phyloP scores from a whole-genome alignment of 75 land plant species.

The Chamaecyparis obtusa region DNA sequence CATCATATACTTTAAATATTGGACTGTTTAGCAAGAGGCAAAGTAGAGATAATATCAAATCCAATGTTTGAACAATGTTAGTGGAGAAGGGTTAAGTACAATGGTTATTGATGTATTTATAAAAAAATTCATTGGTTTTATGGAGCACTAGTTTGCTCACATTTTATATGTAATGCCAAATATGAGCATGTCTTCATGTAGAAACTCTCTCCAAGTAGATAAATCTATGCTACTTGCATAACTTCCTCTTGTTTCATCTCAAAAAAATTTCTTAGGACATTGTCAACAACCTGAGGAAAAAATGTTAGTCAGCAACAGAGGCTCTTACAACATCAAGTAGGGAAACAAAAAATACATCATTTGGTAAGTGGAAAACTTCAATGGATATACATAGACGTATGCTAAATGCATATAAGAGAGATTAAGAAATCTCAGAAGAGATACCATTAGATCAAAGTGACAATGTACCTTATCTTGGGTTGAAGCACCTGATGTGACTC shows the following conservation, averaged over 20 bases:
- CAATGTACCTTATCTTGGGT: slow-evolving; percentile 89
- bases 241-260: neutral
- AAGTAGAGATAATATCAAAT: no score
- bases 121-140: neutral
- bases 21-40: no score
- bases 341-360: neutral
- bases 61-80: no score
- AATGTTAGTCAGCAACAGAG: neutral
- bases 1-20: no score
- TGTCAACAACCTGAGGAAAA: slow-evolving; percentile 9
- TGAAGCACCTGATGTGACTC: slow-evolving; percentile 96
- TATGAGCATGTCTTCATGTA: neutral
- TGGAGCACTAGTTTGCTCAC: neutral
- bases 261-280: neutral
- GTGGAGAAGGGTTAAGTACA: no score
- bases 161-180: neutral
- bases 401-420: neutral
- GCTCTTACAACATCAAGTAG: neutral
- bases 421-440: neutral
- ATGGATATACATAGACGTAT: neutral
- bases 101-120: no score
- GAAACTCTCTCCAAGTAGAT: neutral
- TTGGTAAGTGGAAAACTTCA: neutral
- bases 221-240: neutral
- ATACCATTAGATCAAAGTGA: neutral